Evolutionary conservation across 1,139 yeast species (phyloP), one percentile per base, ranked within the genome.

Genomic region (Sugiyamaella sp.): DNA sequence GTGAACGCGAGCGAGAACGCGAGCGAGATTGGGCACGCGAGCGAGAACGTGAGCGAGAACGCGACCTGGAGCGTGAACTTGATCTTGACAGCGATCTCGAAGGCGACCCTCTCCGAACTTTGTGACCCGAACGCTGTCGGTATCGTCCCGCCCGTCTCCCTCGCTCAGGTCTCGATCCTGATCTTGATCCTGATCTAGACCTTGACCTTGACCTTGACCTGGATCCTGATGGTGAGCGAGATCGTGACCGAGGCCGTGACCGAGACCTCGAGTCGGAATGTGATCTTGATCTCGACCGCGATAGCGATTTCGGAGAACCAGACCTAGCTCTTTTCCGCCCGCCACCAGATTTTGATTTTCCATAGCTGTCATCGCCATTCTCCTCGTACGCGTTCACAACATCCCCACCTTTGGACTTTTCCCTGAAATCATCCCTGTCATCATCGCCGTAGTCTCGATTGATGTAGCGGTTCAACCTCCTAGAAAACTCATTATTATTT

Each of bases 351-450:
- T 10, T 10, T 10, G 9, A 6, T 24, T 10, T 10, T 24, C 29
- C 29, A 24, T 42, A 37, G 10, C 16, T 33, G 22, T 35, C 20
- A 29, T 16, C 16, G 16, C 29, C 45, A 40, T 24, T 25, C 9
- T 29, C 29, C 8, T n/a, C 19, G 19, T 48, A 4, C 2, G 25
- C 6, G n/a, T 27, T 24, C 3, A 14, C 40, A 33, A 21, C 12
- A 33, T 8, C 16, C 21, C 17, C 22, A 19, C 10, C 12, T 16
- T 38, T 38, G 19, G 41, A 35, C 33, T 25, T 24, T 8, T 46
- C 42, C 24, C 42, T 25, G 35, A 37, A 35, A 25, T 45, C 49
- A 21, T 46, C 42, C 25, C 49, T 45, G 39, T 35, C 49, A 37
- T 35, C 41, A 37, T 35, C 49, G 20, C 25, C 41, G 22, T 45